Evolutionary conservation across 1,284 basidiomycete species (phyloP).

Genomic region (Ganoderma boninense): DNA sequence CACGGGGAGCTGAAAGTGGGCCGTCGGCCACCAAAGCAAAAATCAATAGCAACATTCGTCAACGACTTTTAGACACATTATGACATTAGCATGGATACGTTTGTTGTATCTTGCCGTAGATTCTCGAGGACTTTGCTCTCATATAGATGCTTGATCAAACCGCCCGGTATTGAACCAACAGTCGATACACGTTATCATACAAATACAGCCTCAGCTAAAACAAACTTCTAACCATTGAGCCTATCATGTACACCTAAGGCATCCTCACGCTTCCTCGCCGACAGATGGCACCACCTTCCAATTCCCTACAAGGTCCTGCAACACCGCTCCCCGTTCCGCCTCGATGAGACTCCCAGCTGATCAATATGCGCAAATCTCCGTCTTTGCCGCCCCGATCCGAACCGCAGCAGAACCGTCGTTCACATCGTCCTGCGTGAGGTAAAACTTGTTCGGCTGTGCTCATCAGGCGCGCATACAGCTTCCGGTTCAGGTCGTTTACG

Average conservation of each 20-base stretch:
- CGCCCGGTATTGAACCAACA: neutral
- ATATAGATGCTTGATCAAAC: neutral
- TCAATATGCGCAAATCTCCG: conserved; percentile 73
- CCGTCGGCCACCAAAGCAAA: neutral
- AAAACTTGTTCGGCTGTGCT: conserved; percentile 66
- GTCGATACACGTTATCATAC: neutral
- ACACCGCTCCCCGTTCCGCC: conserved; percentile 51
- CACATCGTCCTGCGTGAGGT: conserved; percentile 83
- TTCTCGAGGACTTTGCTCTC: neutral
- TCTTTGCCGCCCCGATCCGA: conserved; percentile 77
- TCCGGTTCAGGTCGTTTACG: conserved; percentile 70
- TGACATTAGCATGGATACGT: neutral
- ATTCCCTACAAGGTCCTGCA: conserved; percentile 6
- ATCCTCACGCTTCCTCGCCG: neutral
- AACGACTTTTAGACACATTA: neutral
- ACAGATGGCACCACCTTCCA: neutral
- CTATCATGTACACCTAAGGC: neutral
- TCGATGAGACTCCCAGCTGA: conserved; percentile 62
- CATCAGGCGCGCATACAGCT: conserved; percentile 66
- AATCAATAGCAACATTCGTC: neutral
- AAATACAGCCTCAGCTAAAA: neutral
- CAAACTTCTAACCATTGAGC: neutral
- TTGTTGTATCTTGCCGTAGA: neutral
- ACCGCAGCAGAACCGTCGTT: conserved; percentile 77
- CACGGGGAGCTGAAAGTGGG: neutral